Evolutionary conservation across 305 asterid species (phyloP).

Genomic region (Withania somnifera): DNA sequence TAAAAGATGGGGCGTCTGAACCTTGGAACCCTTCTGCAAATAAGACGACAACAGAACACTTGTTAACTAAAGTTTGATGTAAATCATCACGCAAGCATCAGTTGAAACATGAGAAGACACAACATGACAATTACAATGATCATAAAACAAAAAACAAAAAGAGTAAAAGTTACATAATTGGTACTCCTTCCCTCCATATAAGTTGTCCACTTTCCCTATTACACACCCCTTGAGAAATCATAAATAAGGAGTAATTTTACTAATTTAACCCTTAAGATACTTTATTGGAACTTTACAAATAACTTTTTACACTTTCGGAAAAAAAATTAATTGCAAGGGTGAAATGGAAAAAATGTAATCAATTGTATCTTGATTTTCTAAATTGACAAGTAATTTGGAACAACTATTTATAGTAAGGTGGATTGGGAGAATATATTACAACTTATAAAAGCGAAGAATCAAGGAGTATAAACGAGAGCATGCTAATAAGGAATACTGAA

Average conservation of each 20-base stretch:
- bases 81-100: not conserved
- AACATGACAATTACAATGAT: not conserved
- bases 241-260: too few species aligned
- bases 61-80: constrained; percentile 9
- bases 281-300: too few species aligned
- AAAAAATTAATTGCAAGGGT: too few species aligned
- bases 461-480: not conserved
- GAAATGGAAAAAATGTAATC: too few species aligned
- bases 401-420: too few species aligned
- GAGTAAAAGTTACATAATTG: not conserved
- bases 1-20: constrained; percentile 66
- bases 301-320: too few species aligned
- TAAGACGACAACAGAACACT: not conserved
- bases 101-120: not conserved
- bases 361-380: too few species aligned
- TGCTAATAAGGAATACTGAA: not conserved
- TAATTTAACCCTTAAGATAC: too few species aligned
- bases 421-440: not conserved
- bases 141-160: not conserved
- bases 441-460: not conserved
- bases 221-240: too few species aligned
- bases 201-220: too few species aligned
- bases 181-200: too few species aligned
- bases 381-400: too few species aligned
- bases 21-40: constrained; percentile 74